A percentile compares a stretch with the other conserved stretches of the same genome.
Conservation (phyloP, 345 rosid genomes). For the sweet orange (Citrus sinensis) region DNA sequence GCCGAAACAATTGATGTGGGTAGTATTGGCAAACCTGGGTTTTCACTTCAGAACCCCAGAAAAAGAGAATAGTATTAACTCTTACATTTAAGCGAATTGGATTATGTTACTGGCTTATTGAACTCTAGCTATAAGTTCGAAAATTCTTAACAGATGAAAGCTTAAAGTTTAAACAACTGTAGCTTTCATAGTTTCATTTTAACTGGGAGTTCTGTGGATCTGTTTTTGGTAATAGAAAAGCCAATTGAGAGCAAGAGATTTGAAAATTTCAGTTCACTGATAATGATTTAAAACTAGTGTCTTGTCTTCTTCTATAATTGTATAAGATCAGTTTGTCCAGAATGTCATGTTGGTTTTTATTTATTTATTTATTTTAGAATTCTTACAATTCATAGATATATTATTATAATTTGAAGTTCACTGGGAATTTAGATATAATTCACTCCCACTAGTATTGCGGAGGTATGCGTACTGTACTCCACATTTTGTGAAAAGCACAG, state of each 20-base stretch:
- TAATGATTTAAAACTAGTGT: not conserved
- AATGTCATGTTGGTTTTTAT: not conserved
- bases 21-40: constrained; percentile 24
- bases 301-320: not conserved
- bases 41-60: constrained; percentile 64
- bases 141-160: not conserved
- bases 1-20: constrained; percentile 17
- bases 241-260: not conserved
- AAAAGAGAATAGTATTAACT: constrained; percentile 23
- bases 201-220: not conserved
- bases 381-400: too few relatives aligned
- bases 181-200: not conserved
- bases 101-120: not conserved
- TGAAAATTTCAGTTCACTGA: not conserved
- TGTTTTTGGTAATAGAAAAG: not conserved
- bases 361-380: not conserved
- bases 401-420: too few relatives aligned
- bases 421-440: too few relatives aligned
- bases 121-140: not conserved
- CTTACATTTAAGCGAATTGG: not conserved
- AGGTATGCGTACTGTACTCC: too few relatives aligned
- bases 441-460: too few relatives aligned
- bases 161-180: not conserved
- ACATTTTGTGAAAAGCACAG: too few relatives aligned
- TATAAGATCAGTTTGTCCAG: not conserved